phyloP scores from a whole-genome alignment of 2,329 filamentous ascomycete species.

The Parafenestella ontariensis region DNA sequence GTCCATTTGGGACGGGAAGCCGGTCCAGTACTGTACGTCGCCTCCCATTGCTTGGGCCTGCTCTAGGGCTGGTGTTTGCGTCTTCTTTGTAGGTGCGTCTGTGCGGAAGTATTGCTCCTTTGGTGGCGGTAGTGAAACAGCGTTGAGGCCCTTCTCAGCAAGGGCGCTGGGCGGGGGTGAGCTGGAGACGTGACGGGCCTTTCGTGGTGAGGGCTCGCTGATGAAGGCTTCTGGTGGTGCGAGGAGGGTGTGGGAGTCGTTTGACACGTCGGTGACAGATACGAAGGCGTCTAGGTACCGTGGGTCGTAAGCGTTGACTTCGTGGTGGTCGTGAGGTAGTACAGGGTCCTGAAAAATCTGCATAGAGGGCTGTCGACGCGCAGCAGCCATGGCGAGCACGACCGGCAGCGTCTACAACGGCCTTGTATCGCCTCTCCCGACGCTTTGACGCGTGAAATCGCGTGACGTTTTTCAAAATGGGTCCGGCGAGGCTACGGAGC shows the following conservation, averaged over 20 bases:
- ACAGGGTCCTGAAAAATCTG: conserved; percentile 66
- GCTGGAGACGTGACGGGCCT: conserved; percentile 64
- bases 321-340: conserved; percentile 50
- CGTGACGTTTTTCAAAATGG: conserved; percentile 40
- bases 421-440: conserved; percentile 37
- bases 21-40: conserved; percentile 61
- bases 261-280: conserved; percentile 54
- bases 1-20: conserved; percentile 53
- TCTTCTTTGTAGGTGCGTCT: conserved; percentile 74
- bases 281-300: conserved; percentile 58
- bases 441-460: conserved; percentile 52
- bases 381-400: conserved; percentile 57
- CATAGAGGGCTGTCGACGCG: conserved; percentile 63
- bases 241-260: conserved; percentile 70
- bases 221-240: conserved; percentile 64
- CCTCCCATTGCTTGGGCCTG: conserved; percentile 51
- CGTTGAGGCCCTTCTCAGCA: conserved; percentile 69
- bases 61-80: conserved; percentile 55
- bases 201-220: conserved; percentile 72
- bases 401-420: conserved; percentile 32
- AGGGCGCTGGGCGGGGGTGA: conserved; percentile 66
- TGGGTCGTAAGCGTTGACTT: conserved; percentile 57
- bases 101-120: conserved; percentile 61
- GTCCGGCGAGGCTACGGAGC: conserved; percentile 26
- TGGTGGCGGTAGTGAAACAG: conserved; percentile 72